These are phyloP conservation scores for Populus tomentosa DNA, from an alignment of 441 rosid species.

Conservation along the genomic window DNA sequence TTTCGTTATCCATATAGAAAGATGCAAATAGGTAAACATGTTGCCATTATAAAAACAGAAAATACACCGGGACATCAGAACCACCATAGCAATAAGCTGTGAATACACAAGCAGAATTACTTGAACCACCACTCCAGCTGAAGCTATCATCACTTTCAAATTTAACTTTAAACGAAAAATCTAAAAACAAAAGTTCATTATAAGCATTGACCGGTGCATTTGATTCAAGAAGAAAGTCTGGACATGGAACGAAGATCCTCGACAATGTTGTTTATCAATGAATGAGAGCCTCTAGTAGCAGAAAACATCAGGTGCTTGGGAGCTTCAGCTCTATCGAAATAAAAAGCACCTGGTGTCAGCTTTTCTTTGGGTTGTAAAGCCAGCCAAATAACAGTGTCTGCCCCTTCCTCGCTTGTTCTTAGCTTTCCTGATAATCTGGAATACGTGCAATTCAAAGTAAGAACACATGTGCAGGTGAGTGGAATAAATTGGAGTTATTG, in stretches of 20 bases:
- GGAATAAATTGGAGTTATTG: neutral
- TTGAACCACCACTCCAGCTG: neutral
- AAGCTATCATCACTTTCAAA: neutral
- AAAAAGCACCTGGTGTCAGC: slow-evolving; percentile 63
- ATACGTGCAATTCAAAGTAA: neutral
- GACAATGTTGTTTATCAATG: slow-evolving; percentile 41
- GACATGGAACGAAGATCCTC: slow-evolving; percentile 44
- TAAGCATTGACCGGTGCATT: neutral
- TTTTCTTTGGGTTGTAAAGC: slow-evolving; percentile 79
- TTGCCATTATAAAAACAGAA: neutral
- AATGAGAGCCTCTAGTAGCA: slow-evolving; percentile 60
- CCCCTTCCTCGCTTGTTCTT: slow-evolving; percentile 79
- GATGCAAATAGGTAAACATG: neutral
- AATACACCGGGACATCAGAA: neutral
- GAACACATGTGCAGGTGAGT: neutral
- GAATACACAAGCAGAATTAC: neutral
- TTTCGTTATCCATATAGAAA: neutral
- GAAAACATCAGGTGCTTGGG: slow-evolving; percentile 60
- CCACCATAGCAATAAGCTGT: neutral
- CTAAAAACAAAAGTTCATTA: neutral
- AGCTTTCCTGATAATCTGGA: slow-evolving; percentile 74
- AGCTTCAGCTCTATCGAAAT: slow-evolving; percentile 82
- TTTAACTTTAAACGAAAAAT: neutral
- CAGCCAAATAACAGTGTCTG: slow-evolving; percentile 76
- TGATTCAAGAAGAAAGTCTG: slow-evolving; percentile 15